A percentile compares a stretch with the other conserved stretches of the same genome.
phyloP scores from a whole-genome alignment of 495 filamentous ascomycete genomes.

The Viridothelium virens region DNA sequence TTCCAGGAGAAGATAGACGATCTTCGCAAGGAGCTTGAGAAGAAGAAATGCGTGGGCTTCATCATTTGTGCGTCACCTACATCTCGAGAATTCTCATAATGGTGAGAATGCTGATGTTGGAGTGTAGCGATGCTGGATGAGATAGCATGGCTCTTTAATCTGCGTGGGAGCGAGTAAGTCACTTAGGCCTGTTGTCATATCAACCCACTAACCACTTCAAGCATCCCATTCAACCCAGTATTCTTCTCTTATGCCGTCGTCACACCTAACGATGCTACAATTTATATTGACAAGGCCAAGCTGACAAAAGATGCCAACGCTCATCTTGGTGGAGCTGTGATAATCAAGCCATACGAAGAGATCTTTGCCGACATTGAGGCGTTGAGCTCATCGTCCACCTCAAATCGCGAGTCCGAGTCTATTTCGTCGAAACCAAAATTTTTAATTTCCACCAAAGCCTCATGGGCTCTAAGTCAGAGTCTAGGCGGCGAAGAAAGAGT shows the following conservation, averaged over 20 bases:
- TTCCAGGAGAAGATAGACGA: slow-evolving; percentile 78
- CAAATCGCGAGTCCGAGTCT: slow-evolving; percentile 32
- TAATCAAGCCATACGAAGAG: slow-evolving; percentile 72
- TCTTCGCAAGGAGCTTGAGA: slow-evolving; percentile 82
- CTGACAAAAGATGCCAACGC: slow-evolving; percentile 57
- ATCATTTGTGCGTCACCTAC: slow-evolving; percentile 56
- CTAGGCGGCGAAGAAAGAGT: slow-evolving; percentile 83
- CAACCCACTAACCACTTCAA: slow-evolving; percentile 27
- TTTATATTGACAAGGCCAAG: slow-evolving; percentile 80
- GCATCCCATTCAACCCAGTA: slow-evolving; percentile 96
- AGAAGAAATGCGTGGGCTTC: slow-evolving; percentile 81
- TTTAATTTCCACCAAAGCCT: slow-evolving; percentile 78
- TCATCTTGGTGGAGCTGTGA: slow-evolving; percentile 66
- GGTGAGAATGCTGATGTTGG: background rate
- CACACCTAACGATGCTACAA: slow-evolving; percentile 68
- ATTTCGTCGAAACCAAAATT: slow-evolving; percentile 54
- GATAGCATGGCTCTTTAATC: slow-evolving; percentile 95
- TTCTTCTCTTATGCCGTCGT: slow-evolving; percentile 96
- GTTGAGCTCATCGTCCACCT: slow-evolving; percentile 43
- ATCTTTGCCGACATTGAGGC: slow-evolving; percentile 72
- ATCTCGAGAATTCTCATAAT: background rate
- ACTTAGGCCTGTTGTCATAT: background rate
- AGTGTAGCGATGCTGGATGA: slow-evolving; percentile 78
- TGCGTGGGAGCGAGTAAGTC: slow-evolving; percentile 80
- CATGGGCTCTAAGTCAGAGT: slow-evolving; percentile 84